A percentile compares a stretch with the other conserved stretches of the same genome.
Conservation (phyloP, 1,139 yeast genomes). For the Yamadazyma blattariae region DNA sequence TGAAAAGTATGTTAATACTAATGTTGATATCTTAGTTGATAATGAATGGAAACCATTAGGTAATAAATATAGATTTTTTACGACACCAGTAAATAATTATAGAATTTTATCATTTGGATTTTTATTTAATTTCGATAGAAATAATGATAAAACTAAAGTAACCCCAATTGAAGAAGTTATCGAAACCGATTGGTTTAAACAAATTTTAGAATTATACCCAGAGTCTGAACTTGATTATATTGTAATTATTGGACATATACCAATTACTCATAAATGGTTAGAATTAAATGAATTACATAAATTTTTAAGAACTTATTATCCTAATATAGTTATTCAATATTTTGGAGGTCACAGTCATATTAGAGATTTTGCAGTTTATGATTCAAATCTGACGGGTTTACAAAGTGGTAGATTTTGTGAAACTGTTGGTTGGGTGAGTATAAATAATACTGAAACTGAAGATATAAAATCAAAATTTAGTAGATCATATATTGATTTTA, state of each 20-base stretch:
- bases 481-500: slow-evolving; percentile 81
- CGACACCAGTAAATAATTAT: slow-evolving; percentile 51
- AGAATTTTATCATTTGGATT: slow-evolving; percentile 74
- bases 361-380: slow-evolving; percentile 75
- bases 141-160: slow-evolving; percentile 61
- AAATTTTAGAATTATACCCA: slow-evolving; percentile 42
- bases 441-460: slow-evolving; percentile 25
- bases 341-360: slow-evolving; percentile 96
- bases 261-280: slow-evolving; percentile 55
- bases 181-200: slow-evolving; percentile 60
- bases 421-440: slow-evolving; percentile 83
- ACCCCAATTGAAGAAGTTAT: slow-evolving; percentile 59
- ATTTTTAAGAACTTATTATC: slow-evolving; percentile 55
- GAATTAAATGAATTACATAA: slow-evolving; percentile 56
- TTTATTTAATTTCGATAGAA: slow-evolving; percentile 69
- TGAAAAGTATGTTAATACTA: slow-evolving; percentile 71
- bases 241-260: slow-evolving; percentile 77
- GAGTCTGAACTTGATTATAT: slow-evolving; percentile 58
- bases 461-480: slow-evolving; percentile 25
- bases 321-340: slow-evolving; percentile 68
- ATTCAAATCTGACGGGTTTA: slow-evolving; percentile 64
- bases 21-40: slow-evolving; percentile 63
- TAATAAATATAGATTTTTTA: slow-evolving; percentile 58
- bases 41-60: slow-evolving; percentile 67
- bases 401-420: slow-evolving; percentile 94